These are phyloP conservation scores for Penicillium macrosclerotiorum DNA, from an alignment of 495 filamentous ascomycete species.

Conservation along the genomic window DNA sequence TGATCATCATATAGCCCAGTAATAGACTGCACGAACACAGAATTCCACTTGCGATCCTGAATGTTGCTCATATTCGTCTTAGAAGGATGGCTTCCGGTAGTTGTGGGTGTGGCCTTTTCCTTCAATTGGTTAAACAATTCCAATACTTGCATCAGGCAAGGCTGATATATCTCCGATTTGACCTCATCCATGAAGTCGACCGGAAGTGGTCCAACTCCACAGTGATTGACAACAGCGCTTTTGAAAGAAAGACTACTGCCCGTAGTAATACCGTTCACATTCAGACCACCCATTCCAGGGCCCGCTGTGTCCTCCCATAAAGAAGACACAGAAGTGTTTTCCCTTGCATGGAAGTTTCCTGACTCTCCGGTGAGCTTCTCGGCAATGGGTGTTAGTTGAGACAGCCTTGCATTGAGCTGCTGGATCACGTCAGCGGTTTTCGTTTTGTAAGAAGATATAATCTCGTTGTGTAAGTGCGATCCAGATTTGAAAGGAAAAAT, in stretches of 20 bases:
- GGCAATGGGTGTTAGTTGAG: constrained; percentile 30
- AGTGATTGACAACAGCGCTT: constrained; percentile 36
- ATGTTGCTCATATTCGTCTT: neutral
- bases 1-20: constrained; percentile 40
- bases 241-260: constrained; percentile 42
- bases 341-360: constrained; percentile 21
- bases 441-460: constrained; percentile 25
- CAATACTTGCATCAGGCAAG: constrained; percentile 40
- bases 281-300: constrained; percentile 32
- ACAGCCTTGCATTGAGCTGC: constrained; percentile 20
- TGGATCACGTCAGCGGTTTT: constrained; percentile 1
- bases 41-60: constrained; percentile 30
- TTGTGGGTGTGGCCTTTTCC: too few relatives aligned
- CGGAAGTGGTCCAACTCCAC: constrained; percentile 37
- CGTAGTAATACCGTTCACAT: constrained; percentile 31
- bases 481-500: constrained; percentile 39
- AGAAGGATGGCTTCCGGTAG: neutral
- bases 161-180: constrained; percentile 37
- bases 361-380: constrained; percentile 37
- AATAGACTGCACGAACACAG: constrained; percentile 38
- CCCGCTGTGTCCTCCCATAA: constrained; percentile 10
- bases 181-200: constrained; percentile 40
- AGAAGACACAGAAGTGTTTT: neutral
- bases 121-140: constrained; percentile 38
- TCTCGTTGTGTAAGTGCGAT: constrained; percentile 29